Evolutionary conservation across 2,329 filamentous ascomycete genomes (phyloP).

Genomic region (Scleromitrula shiraiana): DNA sequence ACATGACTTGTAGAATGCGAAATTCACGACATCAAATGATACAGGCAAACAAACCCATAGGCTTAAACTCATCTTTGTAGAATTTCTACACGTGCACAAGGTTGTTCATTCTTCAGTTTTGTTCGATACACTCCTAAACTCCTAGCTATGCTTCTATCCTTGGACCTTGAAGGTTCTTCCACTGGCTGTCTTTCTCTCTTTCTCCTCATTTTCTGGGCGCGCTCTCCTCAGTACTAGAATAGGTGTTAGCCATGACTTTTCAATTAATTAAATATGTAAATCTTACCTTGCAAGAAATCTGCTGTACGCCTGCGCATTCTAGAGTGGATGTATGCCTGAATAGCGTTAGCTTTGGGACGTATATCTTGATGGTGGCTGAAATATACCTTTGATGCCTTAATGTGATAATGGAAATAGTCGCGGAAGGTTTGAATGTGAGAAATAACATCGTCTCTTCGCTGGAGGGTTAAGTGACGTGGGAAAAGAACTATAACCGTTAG

Average conservation of each 20-base stretch:
- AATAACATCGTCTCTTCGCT: constrained; percentile 89
- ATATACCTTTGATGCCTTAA: constrained; percentile 86
- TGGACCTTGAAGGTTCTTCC: constrained; percentile 72
- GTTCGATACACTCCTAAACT: constrained; percentile 1
- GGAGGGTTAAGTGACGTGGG: constrained; percentile 83
- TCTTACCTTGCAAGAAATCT: constrained; percentile 90
- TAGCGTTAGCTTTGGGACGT: constrained; percentile 13
- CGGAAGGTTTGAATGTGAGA: constrained; percentile 99
- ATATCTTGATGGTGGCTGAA: background rate
- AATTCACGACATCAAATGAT: background rate
- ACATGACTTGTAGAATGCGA: no score
- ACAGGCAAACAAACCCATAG: background rate
- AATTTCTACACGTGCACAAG: background rate
- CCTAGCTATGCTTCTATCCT: constrained; percentile 18
- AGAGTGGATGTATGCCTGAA: constrained; percentile 88
- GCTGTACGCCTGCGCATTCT: constrained; percentile 96
- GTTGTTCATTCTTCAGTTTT: constrained; percentile 7
- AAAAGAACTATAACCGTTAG: constrained; percentile 63
- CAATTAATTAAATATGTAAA: background rate
- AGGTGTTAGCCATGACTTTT: constrained; percentile 30
- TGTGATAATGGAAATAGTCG: constrained; percentile 99
- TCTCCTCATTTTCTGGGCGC: constrained; percentile 90
- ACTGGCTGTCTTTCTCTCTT: constrained; percentile 96
- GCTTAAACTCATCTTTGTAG: background rate
- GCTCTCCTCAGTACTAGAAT: constrained; percentile 85